Percentiles rank a stretch among this genome's conserved stretches.
Conservation (phyloP, 495 filamentous ascomycete genomes). For the Aspergillus avenaceus region DNA sequence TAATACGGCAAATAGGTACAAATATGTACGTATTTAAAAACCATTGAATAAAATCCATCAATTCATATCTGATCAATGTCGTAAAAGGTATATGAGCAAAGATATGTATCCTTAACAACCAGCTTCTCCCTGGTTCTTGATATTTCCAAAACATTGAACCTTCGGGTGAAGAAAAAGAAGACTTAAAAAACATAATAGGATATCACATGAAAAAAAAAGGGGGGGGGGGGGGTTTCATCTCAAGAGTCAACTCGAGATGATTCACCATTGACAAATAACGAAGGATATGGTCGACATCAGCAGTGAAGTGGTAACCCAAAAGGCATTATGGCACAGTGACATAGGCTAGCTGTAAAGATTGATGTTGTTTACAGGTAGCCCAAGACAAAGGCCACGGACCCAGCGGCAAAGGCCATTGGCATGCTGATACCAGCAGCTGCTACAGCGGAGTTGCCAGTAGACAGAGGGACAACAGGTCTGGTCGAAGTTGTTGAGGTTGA, state of each 20-base stretch:
- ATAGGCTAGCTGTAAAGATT: too few species aligned
- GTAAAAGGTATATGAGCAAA: constrained; percentile 31
- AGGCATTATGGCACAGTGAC: too few species aligned
- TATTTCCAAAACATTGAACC: constrained; percentile 13
- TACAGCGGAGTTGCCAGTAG: constrained; percentile 12
- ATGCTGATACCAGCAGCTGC: constrained; percentile 24
- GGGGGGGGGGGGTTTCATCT: too few species aligned
- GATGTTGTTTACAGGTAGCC: constrained; percentile 24
- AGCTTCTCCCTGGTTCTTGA: constrained; percentile 11
- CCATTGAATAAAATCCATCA: constrained; percentile 11
- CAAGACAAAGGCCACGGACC: constrained; percentile 37
- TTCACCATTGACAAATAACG: too few species aligned
- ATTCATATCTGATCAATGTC: constrained; percentile 27
- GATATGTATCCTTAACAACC: constrained; percentile 19
- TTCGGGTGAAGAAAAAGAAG: constrained; percentile 14
- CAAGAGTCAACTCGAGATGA: too few species aligned
- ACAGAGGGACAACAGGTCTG: constrained; percentile 7
- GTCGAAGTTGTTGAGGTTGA: constrained; percentile 17
- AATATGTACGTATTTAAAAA: neutral
- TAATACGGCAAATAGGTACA: neutral
- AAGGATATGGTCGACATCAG: neutral
- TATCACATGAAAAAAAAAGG: constrained; percentile 15
- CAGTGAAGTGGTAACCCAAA: too few species aligned
- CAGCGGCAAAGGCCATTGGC: constrained; percentile 31
- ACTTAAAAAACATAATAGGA: constrained; percentile 1